Base-by-base conservation (phyloP, 2,329 filamentous ascomycete species). In the Pseudogymnoascus sp. region DNA sequence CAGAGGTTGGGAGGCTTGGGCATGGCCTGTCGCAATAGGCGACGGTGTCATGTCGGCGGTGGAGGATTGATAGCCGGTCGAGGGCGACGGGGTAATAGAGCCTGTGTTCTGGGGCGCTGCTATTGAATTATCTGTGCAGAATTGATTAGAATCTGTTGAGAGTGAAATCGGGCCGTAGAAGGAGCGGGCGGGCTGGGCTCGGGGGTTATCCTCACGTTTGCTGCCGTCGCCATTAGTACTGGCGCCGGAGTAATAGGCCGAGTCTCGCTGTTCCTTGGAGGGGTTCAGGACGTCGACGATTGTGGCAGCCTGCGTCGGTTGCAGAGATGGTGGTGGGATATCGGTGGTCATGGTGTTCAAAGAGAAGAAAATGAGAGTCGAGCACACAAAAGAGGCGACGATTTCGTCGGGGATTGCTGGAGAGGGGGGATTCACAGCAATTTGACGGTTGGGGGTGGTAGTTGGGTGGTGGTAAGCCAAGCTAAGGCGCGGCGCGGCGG, bases 21-120 rank as follows among this genome's bases (percentile, higher is more conserved):
- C 71, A 4, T 64, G 81, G 74, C 50, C 47, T 40, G 78, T 69
- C 15, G 71, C 75, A 17, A 83, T 82, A 8, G 85, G 84, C 1
- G 85, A 87, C 0, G 85, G 85, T 1, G 84, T 87, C 74, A 87
- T 86, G 70, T 87, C 84, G 33, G 78, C 76, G 19, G 78, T 77
- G 3, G 80, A 79, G 13, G 70, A 70, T 50, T 82, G 80, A 65
- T 83, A 84, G 40, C 74, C 76, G 13, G 78, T 81, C 64, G 73
- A 74, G 53, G 78, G 74, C 40, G 75, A 81, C 71, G 67, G 74
- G 61, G 76, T 62, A 63, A 78, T 72, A 67, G 73, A 74, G n/a
- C 36, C 36, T 62, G 77, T 73, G 23, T 74, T 76, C 65, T 75
- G 72, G 63, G 76, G 77, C 10, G 79, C 80, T 23, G 78, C 78